Percentiles rank a stretch among this genome's conserved stretches.
Conservation (phyloP, 352 stramenopile genomes). For the Pythium phragmitis region DNA sequence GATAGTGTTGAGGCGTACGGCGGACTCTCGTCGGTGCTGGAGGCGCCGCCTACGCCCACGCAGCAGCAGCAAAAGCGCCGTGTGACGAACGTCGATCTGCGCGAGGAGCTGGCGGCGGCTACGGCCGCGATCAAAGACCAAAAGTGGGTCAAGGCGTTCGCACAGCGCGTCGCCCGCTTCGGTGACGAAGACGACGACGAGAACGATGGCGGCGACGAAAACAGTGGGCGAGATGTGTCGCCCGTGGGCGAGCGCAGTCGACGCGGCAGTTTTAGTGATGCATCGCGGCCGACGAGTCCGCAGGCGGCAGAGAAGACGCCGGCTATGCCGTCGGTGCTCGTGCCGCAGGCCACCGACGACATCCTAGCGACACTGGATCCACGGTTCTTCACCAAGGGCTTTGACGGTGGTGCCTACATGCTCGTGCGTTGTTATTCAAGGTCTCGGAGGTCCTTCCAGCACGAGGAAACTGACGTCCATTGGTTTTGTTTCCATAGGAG, state of each 20-base stretch:
- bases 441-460: background rate
- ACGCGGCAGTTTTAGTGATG: slow-evolving; percentile 1
- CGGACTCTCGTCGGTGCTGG: slow-evolving; percentile 18
- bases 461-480: background rate
- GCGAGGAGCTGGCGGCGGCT: slow-evolving; percentile 62
- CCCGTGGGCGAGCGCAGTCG: slow-evolving; percentile 2
- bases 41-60: slow-evolving; percentile 18
- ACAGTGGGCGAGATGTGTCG: background rate
- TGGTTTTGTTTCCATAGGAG: slow-evolving; percentile 35
- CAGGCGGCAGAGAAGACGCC: background rate
- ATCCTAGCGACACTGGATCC: slow-evolving; percentile 70
- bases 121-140: slow-evolving; percentile 50
- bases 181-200: slow-evolving; percentile 22
- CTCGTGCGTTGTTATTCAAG: slow-evolving; percentile 37
- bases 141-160: slow-evolving; percentile 64
- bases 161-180: slow-evolving; percentile 32
- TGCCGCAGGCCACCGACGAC: slow-evolving; percentile 64
- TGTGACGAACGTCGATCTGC: slow-evolving; percentile 51
- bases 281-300: slow-evolving; percentile 3
- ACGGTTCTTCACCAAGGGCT: slow-evolving; percentile 80
- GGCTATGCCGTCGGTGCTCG: slow-evolving; percentile 43
- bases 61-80: slow-evolving; percentile 34
- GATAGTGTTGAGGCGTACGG: background rate
- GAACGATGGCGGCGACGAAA: background rate
- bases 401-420: slow-evolving; percentile 66